Evolutionary conservation across 106 monocot genomes (phyloP), one percentile per base, ranked within the genome.

Genomic region (Apostasia shenzhenica): DNA sequence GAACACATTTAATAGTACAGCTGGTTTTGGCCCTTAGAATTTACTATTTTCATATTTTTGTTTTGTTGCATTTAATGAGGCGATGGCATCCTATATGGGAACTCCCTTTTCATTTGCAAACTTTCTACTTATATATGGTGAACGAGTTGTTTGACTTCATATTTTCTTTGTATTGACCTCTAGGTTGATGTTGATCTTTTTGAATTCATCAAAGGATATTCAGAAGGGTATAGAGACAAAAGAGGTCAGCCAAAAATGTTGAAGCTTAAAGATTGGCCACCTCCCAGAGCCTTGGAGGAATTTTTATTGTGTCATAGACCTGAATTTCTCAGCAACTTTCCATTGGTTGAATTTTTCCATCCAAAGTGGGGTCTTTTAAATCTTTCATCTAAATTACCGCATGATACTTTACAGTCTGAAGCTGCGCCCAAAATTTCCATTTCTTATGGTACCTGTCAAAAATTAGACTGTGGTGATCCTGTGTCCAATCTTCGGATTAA

Each of bases 321-420:
- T 54, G 97, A 97, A 55, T 87, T 92, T 74, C 77, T 97, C 41
- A 75, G 72, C 67, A 89, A 87, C 70, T 76, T 97, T 59, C 97
- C 97, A 45, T 70, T 97, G 43, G 79, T 97, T 73, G 92, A 97
- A 70, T 92, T 87, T 81, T 79, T 89, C 70, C 97, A 97, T 80
- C 79, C 77, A 7, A 89, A 84, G 71, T 92, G 89, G 89, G 97
- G 97, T 50, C 63, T 97, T 62, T 59, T 87, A 54, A 97, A 97
- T 74, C 89, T 97, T 70, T 73, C 89, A 74, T 86, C 97, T 58
- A 97, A 92, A 69, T 56, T 97, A 11, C 92, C 92, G 1, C 81
- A 73, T 81, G 87, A 90, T 59, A 81, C 72, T 47, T 48, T 80
- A 53, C 88, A 84, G 66, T 80, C 61, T 78, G 92, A 89, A 76